These are phyloP conservation scores for Persicaria maculosa DNA, from an alignment of 148 eudicot genomes.

Conservation along the genomic window DNA sequence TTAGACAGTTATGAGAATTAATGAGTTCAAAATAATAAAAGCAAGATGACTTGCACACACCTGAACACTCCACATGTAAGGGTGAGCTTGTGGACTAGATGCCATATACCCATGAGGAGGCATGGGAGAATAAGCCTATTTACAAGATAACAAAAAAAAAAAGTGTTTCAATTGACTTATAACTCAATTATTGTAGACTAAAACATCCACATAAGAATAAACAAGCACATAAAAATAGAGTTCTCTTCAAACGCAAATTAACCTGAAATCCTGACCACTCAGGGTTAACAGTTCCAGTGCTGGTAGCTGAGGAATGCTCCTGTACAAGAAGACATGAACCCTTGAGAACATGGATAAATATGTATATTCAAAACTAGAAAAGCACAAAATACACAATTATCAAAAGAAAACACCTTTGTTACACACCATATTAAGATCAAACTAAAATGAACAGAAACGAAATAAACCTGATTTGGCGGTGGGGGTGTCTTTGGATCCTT, in stretches of 20 bases:
- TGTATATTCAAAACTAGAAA: neutral
- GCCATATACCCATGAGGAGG: slow-evolving; percentile 89
- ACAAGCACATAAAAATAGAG: neutral
- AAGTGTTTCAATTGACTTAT: neutral
- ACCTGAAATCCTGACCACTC: slow-evolving; percentile 99
- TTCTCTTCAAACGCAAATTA: slow-evolving; percentile 16
- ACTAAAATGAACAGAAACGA: neutral
- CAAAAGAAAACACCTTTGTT: neutral
- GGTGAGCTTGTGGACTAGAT: slow-evolving; percentile 88
- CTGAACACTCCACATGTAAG: slow-evolving; percentile 99
- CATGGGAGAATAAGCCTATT: slow-evolving; percentile 85
- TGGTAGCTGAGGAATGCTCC: slow-evolving; percentile 63
- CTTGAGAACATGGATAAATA: neutral
- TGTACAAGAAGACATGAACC: slow-evolving; percentile 14
- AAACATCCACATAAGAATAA: slow-evolving; percentile 7
- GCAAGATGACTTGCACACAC: slow-evolving; percentile 25
- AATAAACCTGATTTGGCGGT: slow-evolving; percentile 21
- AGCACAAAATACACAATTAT: slow-evolving; percentile 2
- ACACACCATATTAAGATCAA: neutral
- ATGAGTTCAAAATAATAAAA: neutral
- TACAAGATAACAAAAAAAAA: neutral
- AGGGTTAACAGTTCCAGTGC: slow-evolving; percentile 54
- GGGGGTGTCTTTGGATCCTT: slow-evolving; percentile 67
- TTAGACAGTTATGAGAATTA: neutral
- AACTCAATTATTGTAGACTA: neutral